Base-by-base conservation (phyloP, 1,284 basidiomycete genomes). In the Ceratobasidium sp. region DNA sequence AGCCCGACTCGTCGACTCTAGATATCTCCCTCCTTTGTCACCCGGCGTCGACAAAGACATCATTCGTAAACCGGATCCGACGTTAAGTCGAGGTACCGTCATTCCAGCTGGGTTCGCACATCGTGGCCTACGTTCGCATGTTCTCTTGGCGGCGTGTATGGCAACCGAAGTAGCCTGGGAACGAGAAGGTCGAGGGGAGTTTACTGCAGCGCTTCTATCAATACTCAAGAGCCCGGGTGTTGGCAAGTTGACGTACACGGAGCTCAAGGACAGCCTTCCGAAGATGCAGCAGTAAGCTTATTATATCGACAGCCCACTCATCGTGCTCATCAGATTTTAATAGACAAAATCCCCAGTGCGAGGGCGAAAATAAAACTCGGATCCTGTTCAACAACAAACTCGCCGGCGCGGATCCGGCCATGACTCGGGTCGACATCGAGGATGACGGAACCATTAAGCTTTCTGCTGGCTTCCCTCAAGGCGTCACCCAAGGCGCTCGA, bases 401-500 rank as follows among this genome's bases (percentile, higher is more conserved):
- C 33, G 91, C 91, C 80, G 81, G 84, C 42, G 83, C 86, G 28
- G 88, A 91, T 80, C 82, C 83, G 33, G 85, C 84, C 50, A 89
- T 88, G 79, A 84, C 90, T 66, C 83, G 87, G 1, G 86, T 88
- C 52, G 82, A 85, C 59, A 81, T 85, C 7, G 15, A 4, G 15
- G 15, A 40, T 17, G 40, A 62, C 2, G 17, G 33, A 20, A n/a
- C 5, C 12, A 84, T 86, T 54, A 79, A 88, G 54, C 86, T 92
- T 62, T 87, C 88, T 57, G 87, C 88, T 50, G 91, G 91, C 3
- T 86, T 87, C 1, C 87, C 90, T 4, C 90, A 92, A 78, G 91
- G 91, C 0, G 84, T 92, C 28, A 86, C 87, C 15, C 87, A 88
- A 78, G 91, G 91, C 65, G 89, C 88, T 7, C 89, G 90, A 79